These are phyloP conservation scores for Diphasiastrum complanatum DNA, from an alignment of 83 land plant genomes.

Conservation along the genomic window DNA sequence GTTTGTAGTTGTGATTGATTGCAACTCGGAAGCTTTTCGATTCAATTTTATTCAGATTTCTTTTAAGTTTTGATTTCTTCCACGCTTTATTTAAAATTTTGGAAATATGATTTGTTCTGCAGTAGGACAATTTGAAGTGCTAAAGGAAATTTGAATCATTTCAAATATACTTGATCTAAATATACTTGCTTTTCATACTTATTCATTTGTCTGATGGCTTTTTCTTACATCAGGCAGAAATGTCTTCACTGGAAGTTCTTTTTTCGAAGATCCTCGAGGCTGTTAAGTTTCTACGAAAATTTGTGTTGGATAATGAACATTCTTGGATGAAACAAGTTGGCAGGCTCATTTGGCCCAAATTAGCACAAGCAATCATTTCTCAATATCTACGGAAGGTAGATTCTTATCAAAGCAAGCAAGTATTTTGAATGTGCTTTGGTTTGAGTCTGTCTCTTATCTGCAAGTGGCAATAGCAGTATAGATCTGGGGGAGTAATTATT, in stretches of 20 bases:
- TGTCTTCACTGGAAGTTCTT: slow-evolving; percentile 27
- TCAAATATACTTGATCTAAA: too few species aligned
- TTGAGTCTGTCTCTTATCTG: not conserved
- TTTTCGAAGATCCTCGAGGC: slow-evolving; percentile 45
- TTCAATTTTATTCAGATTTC: too few species aligned
- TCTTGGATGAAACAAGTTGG: slow-evolving; percentile 9
- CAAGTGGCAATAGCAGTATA: not conserved
- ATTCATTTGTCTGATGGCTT: too few species aligned
- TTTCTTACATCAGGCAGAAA: slow-evolving; percentile 41
- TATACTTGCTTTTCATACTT: too few species aligned
- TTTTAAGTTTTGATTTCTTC: too few species aligned
- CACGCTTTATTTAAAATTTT: too few species aligned
- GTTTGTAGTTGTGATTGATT: too few species aligned
- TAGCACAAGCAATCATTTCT: slow-evolving; percentile 11
- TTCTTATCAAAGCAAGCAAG: not conserved
- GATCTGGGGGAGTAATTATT: too few species aligned
- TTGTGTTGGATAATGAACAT: slow-evolving; percentile 44
- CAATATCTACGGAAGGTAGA: slow-evolving; percentile 8
- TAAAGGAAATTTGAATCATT: too few species aligned
- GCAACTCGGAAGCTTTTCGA: too few species aligned
- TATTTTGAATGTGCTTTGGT: not conserved
- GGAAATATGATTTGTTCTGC: too few species aligned
- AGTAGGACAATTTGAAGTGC: too few species aligned
- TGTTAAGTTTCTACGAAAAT: slow-evolving; percentile 44
- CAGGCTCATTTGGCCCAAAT: slow-evolving; percentile 1